Base-by-base conservation (phyloP, 257 asterid genomes). In the Nyctanthes arbortristis region DNA sequence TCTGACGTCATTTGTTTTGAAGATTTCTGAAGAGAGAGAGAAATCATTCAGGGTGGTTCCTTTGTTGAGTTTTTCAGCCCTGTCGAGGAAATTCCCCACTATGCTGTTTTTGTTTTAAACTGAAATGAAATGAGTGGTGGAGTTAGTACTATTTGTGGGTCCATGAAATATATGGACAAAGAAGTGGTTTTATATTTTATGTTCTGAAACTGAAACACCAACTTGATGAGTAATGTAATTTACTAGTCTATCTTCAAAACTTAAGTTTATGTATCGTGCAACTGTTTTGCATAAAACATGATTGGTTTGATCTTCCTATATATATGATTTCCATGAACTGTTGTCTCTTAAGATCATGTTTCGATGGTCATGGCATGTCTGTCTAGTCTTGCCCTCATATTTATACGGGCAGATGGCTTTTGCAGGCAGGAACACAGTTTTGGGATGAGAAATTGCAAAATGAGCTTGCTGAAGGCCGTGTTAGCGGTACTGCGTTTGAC, bases 351-450 rank as follows among this genome's bases (percentile, higher is more conserved):
- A 57, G 36, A 29, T 32, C 35, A 31, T 64, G 34, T 31, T 34
- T 62, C 28, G 66, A 39, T 54, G 29, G 54, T 63, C 61, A 37
- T 69, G 35, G 28, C 43, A 27, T 49, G 65, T 52, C 54, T 32
- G 33, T 61, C 2, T 49, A 10, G 8, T 52, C 2, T 1, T 52
- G 28, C 13, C 6, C 36, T 70, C 65, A 47, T 69, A 52, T 57
- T 57, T 66, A 34, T 73, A n/a, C 29, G 39, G 66, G 11, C 13
- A n/a, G n/a, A 22, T 43, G 30, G 8, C 16, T 63, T 66, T 79
- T 84, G 82, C 89, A 90, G 97, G 97, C 96, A 37, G 98, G 98
- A 73, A 93, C 98, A 60, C 98, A 93, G 76, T 93, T 93, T 82
- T 91, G 97, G 97, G 97, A 93, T 74, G 98, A 91, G 77, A 87